phyloP scores from a whole-genome alignment of 257 asterid species.

The Nicotiana tomentosiformis region DNA sequence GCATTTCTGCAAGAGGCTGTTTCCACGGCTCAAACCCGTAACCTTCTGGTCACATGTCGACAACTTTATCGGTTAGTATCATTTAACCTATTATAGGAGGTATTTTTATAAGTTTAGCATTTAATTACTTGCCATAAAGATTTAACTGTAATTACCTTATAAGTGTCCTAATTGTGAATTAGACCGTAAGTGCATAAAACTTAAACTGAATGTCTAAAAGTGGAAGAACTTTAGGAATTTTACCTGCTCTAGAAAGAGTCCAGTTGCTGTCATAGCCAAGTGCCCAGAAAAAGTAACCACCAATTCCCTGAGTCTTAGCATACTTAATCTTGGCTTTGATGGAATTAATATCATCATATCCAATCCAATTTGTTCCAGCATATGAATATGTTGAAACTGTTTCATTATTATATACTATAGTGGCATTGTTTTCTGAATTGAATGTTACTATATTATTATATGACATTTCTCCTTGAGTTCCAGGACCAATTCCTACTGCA shows the following conservation, averaged over 20 bases:
- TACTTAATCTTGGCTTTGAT: slow-evolving; percentile 31
- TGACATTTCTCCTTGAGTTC: slow-evolving; percentile 35
- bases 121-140: no score
- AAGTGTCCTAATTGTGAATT: background rate
- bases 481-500: slow-evolving; percentile 54
- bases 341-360: slow-evolving; percentile 49
- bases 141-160: background rate
- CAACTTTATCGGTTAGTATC: no score
- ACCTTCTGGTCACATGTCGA: no score
- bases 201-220: background rate
- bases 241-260: slow-evolving; percentile 60
- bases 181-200: no score
- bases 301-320: slow-evolving; percentile 51
- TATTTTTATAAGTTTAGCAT: no score
- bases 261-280: slow-evolving; percentile 54
- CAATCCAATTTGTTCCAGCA: slow-evolving; percentile 47
- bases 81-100: no score
- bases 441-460: slow-evolving; percentile 33
- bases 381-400: slow-evolving; percentile 59
- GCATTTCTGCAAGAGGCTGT: no score
- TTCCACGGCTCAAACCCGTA: no score
- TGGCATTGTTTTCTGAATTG: slow-evolving; percentile 33
- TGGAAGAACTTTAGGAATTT: background rate
- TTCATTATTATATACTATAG: slow-evolving; percentile 34
- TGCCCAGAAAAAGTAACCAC: slow-evolving; percentile 74